Evolutionary conservation across 805 yeast species (phyloP).

Genomic region (Lachancea lanzarotensis): DNA sequence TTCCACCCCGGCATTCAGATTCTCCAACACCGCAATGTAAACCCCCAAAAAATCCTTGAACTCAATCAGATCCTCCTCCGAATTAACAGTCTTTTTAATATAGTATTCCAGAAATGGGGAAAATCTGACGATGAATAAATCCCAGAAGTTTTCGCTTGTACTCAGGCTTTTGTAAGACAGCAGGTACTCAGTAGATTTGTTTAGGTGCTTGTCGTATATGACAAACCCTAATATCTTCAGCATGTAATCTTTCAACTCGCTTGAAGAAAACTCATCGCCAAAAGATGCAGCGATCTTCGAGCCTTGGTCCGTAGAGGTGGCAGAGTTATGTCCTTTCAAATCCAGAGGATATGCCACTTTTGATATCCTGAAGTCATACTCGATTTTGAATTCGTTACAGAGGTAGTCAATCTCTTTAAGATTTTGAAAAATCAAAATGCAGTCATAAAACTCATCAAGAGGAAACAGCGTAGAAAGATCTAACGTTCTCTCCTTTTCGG

Average conservation of each 20-base stretch:
- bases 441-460: constrained; percentile 72
- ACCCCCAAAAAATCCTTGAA: constrained; percentile 62
- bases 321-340: constrained; percentile 32
- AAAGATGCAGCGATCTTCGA: constrained; percentile 28
- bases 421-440: constrained; percentile 72
- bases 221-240: constrained; percentile 68
- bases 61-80: constrained; percentile 41
- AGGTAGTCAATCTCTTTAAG: constrained; percentile 60
- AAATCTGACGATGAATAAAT: constrained; percentile 52
- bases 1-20: constrained; percentile 52
- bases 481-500: constrained; percentile 39
- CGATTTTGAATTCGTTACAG: constrained; percentile 58
- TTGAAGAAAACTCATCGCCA: constrained; percentile 19
- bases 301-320: constrained; percentile 17
- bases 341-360: constrained; percentile 61
- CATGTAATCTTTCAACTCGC: constrained; percentile 45
- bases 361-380: constrained; percentile 63
- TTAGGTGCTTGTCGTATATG: constrained; percentile 64
- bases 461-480: constrained; percentile 39
- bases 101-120: constrained; percentile 51
- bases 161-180: constrained; percentile 53
- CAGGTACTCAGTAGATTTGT: constrained; percentile 55
- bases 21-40: constrained; percentile 70
- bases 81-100: constrained; percentile 37
- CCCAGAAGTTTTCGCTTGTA: constrained; percentile 66